phyloP scores from a whole-genome alignment of 805 yeast genomes.

The Barnettozyma botsteinii region DNA sequence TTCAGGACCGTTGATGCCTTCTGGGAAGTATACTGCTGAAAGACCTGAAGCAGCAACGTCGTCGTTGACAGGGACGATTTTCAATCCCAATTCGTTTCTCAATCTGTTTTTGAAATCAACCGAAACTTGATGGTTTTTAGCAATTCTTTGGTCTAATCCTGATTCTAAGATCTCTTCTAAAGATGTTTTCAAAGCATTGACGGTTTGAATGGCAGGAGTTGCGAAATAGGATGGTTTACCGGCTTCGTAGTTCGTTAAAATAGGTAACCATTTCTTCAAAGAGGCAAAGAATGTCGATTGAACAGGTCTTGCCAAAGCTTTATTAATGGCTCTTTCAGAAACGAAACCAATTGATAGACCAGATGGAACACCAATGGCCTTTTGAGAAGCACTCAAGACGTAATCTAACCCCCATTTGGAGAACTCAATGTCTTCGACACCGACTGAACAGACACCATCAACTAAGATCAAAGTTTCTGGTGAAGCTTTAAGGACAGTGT shows the following conservation, averaged over 20 bases:
- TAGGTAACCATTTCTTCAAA: slow-evolving; percentile 80
- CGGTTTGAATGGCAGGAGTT: slow-evolving; percentile 90
- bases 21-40: slow-evolving; percentile 80
- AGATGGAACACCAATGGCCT: slow-evolving; percentile 92
- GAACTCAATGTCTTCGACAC: slow-evolving; percentile 79
- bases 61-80: slow-evolving; percentile 53
- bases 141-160: slow-evolving; percentile 55
- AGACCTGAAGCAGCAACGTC: slow-evolving; percentile 80
- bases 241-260: slow-evolving; percentile 79
- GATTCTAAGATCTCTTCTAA: slow-evolving; percentile 60
- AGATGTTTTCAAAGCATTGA: slow-evolving; percentile 75
- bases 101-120: slow-evolving; percentile 53
- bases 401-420: slow-evolving; percentile 88
- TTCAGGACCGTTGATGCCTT: slow-evolving; percentile 62
- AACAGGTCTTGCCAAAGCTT: slow-evolving; percentile 47
- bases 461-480: slow-evolving; percentile 83
- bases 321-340: slow-evolving; percentile 65
- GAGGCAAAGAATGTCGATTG: slow-evolving; percentile 53
- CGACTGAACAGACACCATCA: slow-evolving; percentile 94
- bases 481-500: slow-evolving; percentile 51
- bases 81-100: slow-evolving; percentile 55
- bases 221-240: slow-evolving; percentile 85
- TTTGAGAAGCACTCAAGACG: slow-evolving; percentile 88
- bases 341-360: slow-evolving; percentile 79
- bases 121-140: slow-evolving; percentile 57